Evolutionary conservation across 1,284 basidiomycete species (phyloP).

Genomic region (Leccinum huronense): DNA sequence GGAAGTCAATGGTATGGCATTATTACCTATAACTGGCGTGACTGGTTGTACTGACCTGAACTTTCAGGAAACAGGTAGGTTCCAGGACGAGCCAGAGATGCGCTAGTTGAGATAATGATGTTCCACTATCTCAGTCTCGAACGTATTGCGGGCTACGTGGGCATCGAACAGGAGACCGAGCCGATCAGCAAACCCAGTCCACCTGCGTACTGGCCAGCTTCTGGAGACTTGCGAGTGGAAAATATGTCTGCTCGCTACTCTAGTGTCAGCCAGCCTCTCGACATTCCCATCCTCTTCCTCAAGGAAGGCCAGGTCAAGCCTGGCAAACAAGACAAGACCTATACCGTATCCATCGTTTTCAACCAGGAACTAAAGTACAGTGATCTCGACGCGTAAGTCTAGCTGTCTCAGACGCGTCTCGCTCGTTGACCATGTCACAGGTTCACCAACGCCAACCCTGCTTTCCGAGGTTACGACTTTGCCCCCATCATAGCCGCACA

Average conservation of each 20-base stretch:
- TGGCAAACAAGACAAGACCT: slow-evolving; percentile 43
- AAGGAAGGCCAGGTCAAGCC: slow-evolving; percentile 55
- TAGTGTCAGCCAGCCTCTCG: slow-evolving; percentile 47
- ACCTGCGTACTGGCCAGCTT: slow-evolving; percentile 78
- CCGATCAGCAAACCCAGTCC: slow-evolving; percentile 51
- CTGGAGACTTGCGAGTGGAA: slow-evolving; percentile 64
- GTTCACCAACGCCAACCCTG: slow-evolving; percentile 47
- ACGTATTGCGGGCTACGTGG: slow-evolving; percentile 69
- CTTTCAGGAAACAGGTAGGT: slow-evolving; percentile 17
- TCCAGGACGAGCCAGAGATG: neutral
- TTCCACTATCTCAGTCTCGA: slow-evolving; percentile 51
- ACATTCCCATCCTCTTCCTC: slow-evolving; percentile 47
- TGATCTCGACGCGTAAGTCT: slow-evolving; percentile 51
- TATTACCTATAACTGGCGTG: neutral
- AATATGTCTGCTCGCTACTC: slow-evolving; percentile 58
- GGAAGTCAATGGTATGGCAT: slow-evolving; percentile 14
- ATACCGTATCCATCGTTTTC: slow-evolving; percentile 52
- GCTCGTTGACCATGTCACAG: slow-evolving; percentile 36
- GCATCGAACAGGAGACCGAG: slow-evolving; percentile 69
- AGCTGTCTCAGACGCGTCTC: neutral
- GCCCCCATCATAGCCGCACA: slow-evolving; percentile 58
- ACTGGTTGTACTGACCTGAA: neutral
- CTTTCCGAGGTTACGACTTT: slow-evolving; percentile 44
- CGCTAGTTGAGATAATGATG: neutral
- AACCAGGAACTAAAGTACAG: slow-evolving; percentile 44